Evolutionary conservation across 306 rosid genomes (phyloP).

Genomic region (Morella rubra): DNA sequence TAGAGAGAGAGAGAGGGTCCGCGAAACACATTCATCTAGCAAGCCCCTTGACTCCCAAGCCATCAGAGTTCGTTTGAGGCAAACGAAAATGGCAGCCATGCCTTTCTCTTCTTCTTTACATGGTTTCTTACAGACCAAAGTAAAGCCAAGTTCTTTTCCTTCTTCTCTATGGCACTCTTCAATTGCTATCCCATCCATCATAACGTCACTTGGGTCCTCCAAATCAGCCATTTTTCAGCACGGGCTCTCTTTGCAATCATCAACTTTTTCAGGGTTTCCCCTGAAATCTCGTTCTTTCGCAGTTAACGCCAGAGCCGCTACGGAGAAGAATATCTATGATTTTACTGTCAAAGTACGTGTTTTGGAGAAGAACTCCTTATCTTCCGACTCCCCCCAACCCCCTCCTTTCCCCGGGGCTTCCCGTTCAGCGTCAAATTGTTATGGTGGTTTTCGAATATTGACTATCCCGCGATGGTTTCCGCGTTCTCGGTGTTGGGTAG

Average conservation of each 20-base stretch:
- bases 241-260: slow-evolving; percentile 41
- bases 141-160: slow-evolving; percentile 27
- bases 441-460: background rate
- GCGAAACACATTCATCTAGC: background rate
- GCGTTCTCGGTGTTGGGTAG: background rate
- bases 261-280: slow-evolving; percentile 28
- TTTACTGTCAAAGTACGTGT: slow-evolving; percentile 73
- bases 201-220: slow-evolving; percentile 57
- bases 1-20: background rate
- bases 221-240: slow-evolving; percentile 51
- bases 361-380: background rate
- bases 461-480: background rate
- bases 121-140: slow-evolving; percentile 27
- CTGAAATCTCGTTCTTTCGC: slow-evolving; percentile 45
- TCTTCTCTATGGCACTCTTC: slow-evolving; percentile 31
- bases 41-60: background rate
- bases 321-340: slow-evolving; percentile 77
- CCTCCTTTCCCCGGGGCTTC: background rate
- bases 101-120: slow-evolving; percentile 50
- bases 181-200: slow-evolving; percentile 42
- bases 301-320: slow-evolving; percentile 70
- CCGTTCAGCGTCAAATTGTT: background rate
- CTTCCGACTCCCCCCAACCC: background rate
- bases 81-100: slow-evolving; percentile 48
- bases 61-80: background rate